Percentiles rank a stretch among this genome's conserved stretches.
These are phyloP conservation scores for Nemania sp. DNA, from an alignment of 2,329 filamentous ascomycete genomes.

Conservation along the genomic window DNA sequence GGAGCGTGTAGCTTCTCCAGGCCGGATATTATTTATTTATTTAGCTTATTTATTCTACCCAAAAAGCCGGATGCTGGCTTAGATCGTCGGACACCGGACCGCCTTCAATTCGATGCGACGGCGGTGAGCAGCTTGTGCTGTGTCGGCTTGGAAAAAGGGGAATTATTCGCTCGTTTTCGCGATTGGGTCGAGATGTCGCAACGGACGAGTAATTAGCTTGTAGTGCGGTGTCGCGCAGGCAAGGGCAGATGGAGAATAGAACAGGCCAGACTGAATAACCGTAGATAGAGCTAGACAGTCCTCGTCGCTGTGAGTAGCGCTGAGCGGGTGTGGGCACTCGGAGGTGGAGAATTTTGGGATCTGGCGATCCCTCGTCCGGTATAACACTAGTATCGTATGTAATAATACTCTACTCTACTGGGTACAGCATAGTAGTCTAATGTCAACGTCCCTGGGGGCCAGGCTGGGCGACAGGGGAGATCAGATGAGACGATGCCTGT, in stretches of 20 bases:
- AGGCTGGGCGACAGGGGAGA: slow-evolving; percentile 26
- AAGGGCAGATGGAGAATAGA: slow-evolving; percentile 20
- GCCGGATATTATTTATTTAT: slow-evolving; percentile 4
- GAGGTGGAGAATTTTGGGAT: slow-evolving; percentile 33
- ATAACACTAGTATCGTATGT: slow-evolving; percentile 2
- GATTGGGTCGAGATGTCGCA: slow-evolving; percentile 1
- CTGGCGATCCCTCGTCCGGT: slow-evolving; percentile 33
- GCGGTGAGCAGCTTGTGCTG: neutral
- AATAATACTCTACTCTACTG: slow-evolving; percentile 4
- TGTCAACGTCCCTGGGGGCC: slow-evolving; percentile 19
- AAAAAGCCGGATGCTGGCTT: slow-evolving; percentile 5
- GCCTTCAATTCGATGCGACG: slow-evolving; percentile 24
- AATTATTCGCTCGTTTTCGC: slow-evolving; percentile 4
- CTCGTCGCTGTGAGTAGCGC: slow-evolving; percentile 4
- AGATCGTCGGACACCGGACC: slow-evolving; percentile 6
- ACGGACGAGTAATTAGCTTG: slow-evolving; percentile 1
- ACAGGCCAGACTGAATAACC: slow-evolving; percentile 27
- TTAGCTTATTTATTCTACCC: too few species aligned
- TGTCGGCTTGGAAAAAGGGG: neutral
- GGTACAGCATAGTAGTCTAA: too few species aligned
- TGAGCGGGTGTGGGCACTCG: slow-evolving; percentile 32
- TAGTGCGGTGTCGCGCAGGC: slow-evolving; percentile 29
- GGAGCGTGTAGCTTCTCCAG: slow-evolving; percentile 28
- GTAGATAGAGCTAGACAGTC: slow-evolving; percentile 12
- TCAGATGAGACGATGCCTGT: neutral